Conservation (phyloP, 495 filamentous ascomycete species). For the Xylaria longipes region DNA sequence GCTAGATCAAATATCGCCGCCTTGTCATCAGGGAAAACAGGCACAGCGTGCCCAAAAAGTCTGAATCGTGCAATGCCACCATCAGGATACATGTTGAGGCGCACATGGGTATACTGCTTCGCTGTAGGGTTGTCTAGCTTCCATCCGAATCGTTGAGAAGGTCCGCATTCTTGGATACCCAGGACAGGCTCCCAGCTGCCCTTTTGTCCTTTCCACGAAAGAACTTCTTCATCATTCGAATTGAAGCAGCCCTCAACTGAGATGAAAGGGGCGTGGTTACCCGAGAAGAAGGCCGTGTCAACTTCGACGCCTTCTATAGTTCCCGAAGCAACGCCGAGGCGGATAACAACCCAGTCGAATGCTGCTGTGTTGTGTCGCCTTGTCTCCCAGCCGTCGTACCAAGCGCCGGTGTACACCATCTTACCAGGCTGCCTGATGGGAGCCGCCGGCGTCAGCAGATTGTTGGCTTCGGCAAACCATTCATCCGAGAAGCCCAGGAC, state of each 20-base stretch:
- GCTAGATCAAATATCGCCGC: constrained; percentile 79
- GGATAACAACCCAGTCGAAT: constrained; percentile 85
- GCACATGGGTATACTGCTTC: constrained; percentile 82
- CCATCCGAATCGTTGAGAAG: constrained; percentile 80
- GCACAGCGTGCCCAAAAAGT: constrained; percentile 78
- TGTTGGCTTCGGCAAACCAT: constrained; percentile 85
- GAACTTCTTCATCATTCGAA: constrained; percentile 64
- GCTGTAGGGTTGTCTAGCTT: constrained; percentile 62
- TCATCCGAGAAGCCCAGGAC: constrained; percentile 83
- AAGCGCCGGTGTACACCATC: constrained; percentile 85
- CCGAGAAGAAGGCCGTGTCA: constrained; percentile 85
- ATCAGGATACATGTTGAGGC: constrained; percentile 90
- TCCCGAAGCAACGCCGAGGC: constrained; percentile 79
- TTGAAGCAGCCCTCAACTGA: constrained; percentile 79
- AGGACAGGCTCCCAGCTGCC: constrained; percentile 78
- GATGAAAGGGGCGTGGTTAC: constrained; percentile 86
- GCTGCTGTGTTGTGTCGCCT: constrained; percentile 79
- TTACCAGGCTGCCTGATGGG: constrained; percentile 80
- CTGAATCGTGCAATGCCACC: constrained; percentile 91
- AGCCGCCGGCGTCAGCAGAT: constrained; percentile 76
- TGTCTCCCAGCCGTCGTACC: constrained; percentile 98
- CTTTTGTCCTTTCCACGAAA: constrained; percentile 60
- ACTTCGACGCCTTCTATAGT: constrained; percentile 80
- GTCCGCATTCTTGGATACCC: constrained; percentile 71
- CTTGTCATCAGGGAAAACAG: constrained; percentile 67